Conservation (phyloP, 495 filamentous ascomycete species). For the Penicillium angulare region DNA sequence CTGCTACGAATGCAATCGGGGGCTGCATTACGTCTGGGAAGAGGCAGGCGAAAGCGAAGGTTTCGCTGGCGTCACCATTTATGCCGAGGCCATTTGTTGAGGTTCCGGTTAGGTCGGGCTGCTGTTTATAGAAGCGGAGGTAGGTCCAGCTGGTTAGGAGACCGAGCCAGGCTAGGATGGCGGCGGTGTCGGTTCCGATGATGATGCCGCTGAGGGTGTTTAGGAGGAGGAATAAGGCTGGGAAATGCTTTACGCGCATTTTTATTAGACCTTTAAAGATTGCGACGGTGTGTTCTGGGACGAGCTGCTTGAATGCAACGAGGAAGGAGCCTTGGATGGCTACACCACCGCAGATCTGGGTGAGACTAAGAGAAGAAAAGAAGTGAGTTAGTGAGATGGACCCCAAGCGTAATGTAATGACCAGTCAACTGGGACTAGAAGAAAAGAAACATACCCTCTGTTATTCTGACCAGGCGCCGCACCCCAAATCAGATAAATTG, state of each 20-base stretch:
- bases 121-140: slow-evolving; percentile 91
- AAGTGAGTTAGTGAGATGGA: background rate
- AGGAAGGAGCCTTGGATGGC: slow-evolving; percentile 91
- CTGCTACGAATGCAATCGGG: slow-evolving; percentile 68
- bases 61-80: slow-evolving; percentile 89
- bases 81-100: slow-evolving; percentile 50
- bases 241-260: slow-evolving; percentile 91
- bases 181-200: slow-evolving; percentile 79
- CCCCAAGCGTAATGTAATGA: background rate
- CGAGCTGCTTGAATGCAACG: slow-evolving; percentile 96
- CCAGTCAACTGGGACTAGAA: too few relatives aligned
- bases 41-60: slow-evolving; percentile 91
- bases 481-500: slow-evolving; percentile 69
- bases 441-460: slow-evolving; percentile 60
- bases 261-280: slow-evolving; percentile 84
- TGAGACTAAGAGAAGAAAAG: slow-evolving; percentile 49
- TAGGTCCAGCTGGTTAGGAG: slow-evolving; percentile 93
- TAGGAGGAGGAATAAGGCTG: slow-evolving; percentile 80
- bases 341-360: slow-evolving; percentile 82
- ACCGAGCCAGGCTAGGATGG: slow-evolving; percentile 76
- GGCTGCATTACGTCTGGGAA: slow-evolving; percentile 87
- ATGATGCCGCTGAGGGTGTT: slow-evolving; percentile 75
- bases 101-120: slow-evolving; percentile 57
- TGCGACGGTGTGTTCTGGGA: slow-evolving; percentile 96
- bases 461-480: slow-evolving; percentile 63